Base-by-base conservation (phyloP, 768 basidiomycete genomes). In the Daedaleopsis sinensis region DNA sequence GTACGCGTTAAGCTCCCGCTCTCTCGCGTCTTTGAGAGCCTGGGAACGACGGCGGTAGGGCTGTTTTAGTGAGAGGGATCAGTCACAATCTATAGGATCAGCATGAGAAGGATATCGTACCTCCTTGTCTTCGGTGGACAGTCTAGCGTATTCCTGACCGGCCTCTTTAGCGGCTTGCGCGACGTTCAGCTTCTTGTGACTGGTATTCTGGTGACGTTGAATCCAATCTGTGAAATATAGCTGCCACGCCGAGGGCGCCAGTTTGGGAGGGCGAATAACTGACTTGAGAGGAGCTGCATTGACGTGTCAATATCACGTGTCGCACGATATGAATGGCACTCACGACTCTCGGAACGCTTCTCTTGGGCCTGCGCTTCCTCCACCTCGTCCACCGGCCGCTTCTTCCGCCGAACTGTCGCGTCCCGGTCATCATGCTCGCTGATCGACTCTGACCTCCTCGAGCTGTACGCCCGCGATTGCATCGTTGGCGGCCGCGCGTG, bases 141-240 rank as follows among this genome's bases (percentile, higher is more conserved):
- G 79, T 64, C 81, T 83, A 46, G 91, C 91, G 72, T 97, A 97
- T 72, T 93, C 92, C 71, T 88, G 86, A 35, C 93, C 94, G 38
- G 95, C 94, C 73, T 96, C 94, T 74, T 96, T 96, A 63, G 95
- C 94, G 42, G 93, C 92, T 72, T 96, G 93, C 16, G 95, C 95
- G 59, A 97, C 93, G 74, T 97, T 96, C 38, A 96, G 83, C 77
- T 96, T 96, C 68, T 92, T 82, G 44, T 83, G 85, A 61, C 87
- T 89, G 23, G 85, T 83, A 61, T 87, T 86, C 75, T 93, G 91
- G 72, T 92, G 90, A 69, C 85, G 84, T 73, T 93, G 90, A 65
- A 97, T 94, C 87, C 92, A 95, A 72, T 96, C 93, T 23, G 94
- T 94, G 73, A 97, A 96, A 76, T 94, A 97, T 47, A 97, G 83